Conservation (phyloP, 139 green algal species). For the Chlamydomonas schloesseri region DNA sequence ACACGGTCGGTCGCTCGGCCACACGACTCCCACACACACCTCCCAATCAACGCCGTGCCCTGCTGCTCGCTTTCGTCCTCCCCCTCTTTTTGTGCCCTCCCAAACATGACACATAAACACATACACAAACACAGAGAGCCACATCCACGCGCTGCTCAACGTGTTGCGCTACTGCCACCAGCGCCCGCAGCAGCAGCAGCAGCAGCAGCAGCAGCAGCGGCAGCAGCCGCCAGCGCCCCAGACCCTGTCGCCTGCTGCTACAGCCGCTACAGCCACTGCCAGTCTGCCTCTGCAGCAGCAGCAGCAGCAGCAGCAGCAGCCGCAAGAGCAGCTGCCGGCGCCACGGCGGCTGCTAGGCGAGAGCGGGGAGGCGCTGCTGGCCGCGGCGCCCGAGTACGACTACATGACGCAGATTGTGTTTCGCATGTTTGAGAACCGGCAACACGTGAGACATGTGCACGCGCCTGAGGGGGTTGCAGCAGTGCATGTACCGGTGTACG, state of each 20-base stretch:
- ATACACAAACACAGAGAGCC: constrained; percentile 2
- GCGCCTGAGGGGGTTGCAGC: too few relatives aligned
- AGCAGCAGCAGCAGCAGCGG: neutral
- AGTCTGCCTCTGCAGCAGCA: too few relatives aligned
- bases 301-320: neutral
- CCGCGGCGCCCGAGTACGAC: constrained; percentile 85
- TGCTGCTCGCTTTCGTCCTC: too few relatives aligned
- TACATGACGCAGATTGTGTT: constrained; percentile 98
- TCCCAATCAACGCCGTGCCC: too few relatives aligned
- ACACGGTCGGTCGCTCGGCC: too few relatives aligned
- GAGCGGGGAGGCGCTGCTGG: constrained; percentile 64
- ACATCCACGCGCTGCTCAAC: constrained; percentile 95
- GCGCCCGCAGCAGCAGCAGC: neutral
- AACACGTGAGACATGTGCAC: constrained; percentile 71
- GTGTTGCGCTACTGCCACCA: constrained; percentile 89
- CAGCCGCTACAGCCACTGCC: neutral
- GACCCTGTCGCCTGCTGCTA: neutral
- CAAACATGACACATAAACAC: too few relatives aligned
- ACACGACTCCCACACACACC: too few relatives aligned
- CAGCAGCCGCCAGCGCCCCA: neutral
- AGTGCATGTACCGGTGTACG: too few relatives aligned
- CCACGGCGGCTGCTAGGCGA: constrained; percentile 48
- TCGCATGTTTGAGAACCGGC: constrained; percentile 93
- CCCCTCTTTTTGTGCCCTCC: too few relatives aligned
- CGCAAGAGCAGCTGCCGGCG: neutral